Evolutionary conservation across 1,284 basidiomycete genomes (phyloP).

Genomic region (Gomphus sp.): DNA sequence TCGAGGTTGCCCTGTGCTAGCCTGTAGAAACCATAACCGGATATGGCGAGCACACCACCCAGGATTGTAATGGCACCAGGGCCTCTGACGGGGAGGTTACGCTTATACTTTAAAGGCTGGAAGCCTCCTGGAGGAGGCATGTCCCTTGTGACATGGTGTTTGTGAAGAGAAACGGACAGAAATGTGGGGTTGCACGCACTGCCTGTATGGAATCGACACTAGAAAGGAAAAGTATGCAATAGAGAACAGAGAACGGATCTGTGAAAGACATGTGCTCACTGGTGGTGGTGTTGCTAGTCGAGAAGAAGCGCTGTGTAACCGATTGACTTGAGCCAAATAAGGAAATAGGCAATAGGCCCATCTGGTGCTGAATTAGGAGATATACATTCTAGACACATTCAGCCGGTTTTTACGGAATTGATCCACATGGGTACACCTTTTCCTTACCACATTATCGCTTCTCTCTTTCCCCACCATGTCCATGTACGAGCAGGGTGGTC

Average conservation of each 20-base stretch:
- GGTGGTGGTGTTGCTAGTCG: background rate
- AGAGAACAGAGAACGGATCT: background rate
- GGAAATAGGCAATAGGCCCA: background rate
- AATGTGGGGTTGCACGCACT: slow-evolving; percentile 14
- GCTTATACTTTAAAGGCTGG: slow-evolving; percentile 90
- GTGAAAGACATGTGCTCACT: background rate
- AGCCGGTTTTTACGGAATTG: slow-evolving; percentile 1
- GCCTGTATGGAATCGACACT: slow-evolving; percentile 20
- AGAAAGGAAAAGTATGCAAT: slow-evolving; percentile 3
- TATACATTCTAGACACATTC: slow-evolving; percentile 7
- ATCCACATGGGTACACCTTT: slow-evolving; percentile 5
- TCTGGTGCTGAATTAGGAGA: slow-evolving; percentile 1
- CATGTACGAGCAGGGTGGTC: background rate
- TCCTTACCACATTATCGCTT: background rate
- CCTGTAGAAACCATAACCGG: slow-evolving; percentile 89
- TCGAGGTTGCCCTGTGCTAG: slow-evolving; percentile 88
- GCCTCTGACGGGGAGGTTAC: slow-evolving; percentile 89
- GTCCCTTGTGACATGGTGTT: slow-evolving; percentile 50
- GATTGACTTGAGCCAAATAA: background rate
- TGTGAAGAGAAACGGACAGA: background rate
- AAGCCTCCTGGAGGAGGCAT: slow-evolving; percentile 95
- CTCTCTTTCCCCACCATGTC: background rate
- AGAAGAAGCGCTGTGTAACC: background rate
- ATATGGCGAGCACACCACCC: slow-evolving; percentile 75
- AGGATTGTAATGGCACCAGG: slow-evolving; percentile 86